These are phyloP conservation scores for Primulina huaijiensis DNA, from an alignment of 257 asterid genomes.

Conservation along the genomic window DNA sequence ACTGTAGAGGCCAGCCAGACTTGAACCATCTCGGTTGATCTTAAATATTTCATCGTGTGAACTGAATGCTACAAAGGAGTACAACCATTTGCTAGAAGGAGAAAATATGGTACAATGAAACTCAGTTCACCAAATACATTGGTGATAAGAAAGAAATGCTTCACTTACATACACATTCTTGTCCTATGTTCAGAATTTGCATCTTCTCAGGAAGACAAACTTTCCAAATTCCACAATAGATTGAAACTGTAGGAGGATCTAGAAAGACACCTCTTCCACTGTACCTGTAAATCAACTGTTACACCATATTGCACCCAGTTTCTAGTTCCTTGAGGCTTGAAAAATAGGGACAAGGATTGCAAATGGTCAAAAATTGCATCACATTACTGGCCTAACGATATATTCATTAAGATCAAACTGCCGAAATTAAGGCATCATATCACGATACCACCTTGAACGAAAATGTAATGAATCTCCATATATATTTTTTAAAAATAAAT, in stretches of 20 bases:
- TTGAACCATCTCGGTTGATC: constrained; percentile 60
- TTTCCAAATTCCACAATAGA: constrained; percentile 65
- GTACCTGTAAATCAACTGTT: constrained; percentile 54
- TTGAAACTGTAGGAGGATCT: constrained; percentile 83
- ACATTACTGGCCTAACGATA: not conserved
- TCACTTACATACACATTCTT: constrained; percentile 55
- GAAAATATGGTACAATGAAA: constrained; percentile 12
- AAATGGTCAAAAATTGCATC: not conserved
- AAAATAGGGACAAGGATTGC: not conserved
- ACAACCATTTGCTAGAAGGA: constrained; percentile 22
- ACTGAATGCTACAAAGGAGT: constrained; percentile 57
- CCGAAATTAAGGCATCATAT: not conserved
- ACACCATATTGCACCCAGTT: constrained; percentile 18
- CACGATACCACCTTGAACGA: not conserved
- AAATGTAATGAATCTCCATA: constrained; percentile 7
- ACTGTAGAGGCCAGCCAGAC: constrained; percentile 52
- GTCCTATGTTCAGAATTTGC: constrained; percentile 37
- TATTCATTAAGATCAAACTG: no score
- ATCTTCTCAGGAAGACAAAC: constrained; percentile 67
- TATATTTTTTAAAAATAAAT: not conserved
- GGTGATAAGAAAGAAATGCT: constrained; percentile 6
- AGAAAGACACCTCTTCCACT: constrained; percentile 85
- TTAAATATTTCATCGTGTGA: constrained; percentile 66
- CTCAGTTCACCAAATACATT: constrained; percentile 1
- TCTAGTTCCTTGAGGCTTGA: constrained; percentile 10